phyloP scores from a whole-genome alignment of 257 asterid species.

The Solanum neorickii region DNA sequence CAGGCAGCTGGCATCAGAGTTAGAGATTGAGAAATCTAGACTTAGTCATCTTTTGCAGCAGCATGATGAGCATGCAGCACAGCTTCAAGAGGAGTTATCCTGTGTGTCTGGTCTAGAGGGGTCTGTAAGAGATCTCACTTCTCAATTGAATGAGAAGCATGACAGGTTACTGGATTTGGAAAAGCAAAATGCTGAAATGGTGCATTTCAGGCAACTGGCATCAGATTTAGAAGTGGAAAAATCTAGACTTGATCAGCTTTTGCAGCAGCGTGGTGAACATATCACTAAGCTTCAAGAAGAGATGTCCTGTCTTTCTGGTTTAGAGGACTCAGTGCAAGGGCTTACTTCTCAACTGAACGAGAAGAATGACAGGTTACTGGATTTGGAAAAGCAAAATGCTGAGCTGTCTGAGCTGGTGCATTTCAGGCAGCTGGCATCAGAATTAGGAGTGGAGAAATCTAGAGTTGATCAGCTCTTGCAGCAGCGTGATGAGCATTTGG shows the following conservation, averaged over 20 bases:
- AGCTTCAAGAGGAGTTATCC: constrained; percentile 26
- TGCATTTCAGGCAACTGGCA: constrained; percentile 31
- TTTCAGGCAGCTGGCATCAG: constrained; percentile 33
- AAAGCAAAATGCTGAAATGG: constrained; percentile 40
- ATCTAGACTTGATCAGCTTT: constrained; percentile 33
- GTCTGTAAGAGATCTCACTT: constrained; percentile 39
- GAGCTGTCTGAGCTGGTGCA: constrained; percentile 42
- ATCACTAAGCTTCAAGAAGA: constrained; percentile 29
- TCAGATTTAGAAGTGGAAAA: constrained; percentile 53
- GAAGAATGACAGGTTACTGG: constrained; percentile 22
- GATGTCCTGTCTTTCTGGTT: constrained; percentile 17
- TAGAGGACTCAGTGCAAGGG: constrained; percentile 38
- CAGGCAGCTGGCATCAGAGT: constrained; percentile 39
- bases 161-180: constrained; percentile 24
- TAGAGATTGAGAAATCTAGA: constrained; percentile 52
- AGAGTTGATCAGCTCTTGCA: constrained; percentile 33
- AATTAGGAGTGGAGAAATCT: constrained; percentile 51
- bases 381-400: constrained; percentile 31
- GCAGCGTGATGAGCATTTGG: constrained; percentile 32
- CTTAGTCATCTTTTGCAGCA: constrained; percentile 33
- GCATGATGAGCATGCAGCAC: constrained; percentile 29
- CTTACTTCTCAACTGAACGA: constrained; percentile 39
- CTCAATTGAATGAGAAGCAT: constrained; percentile 27
- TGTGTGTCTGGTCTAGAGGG: constrained; percentile 31
- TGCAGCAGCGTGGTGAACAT: constrained; percentile 29